phyloP scores from a whole-genome alignment of 225 moss, liverwort and hornwort genomes.

The Climacium dendroides region DNA sequence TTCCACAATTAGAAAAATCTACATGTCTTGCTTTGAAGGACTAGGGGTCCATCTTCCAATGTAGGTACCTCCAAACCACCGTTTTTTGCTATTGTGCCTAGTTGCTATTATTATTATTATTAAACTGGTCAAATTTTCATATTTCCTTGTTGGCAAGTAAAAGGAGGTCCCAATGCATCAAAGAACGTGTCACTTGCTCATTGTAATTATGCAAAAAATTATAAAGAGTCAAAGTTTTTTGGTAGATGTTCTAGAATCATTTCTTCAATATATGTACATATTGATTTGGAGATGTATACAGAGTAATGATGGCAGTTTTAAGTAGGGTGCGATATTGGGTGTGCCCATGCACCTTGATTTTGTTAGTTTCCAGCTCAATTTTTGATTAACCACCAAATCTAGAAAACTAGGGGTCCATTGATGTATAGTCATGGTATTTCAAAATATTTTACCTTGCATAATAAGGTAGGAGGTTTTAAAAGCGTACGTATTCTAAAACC shows the following conservation, averaged over 20 bases:
- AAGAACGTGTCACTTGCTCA: background rate
- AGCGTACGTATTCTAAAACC: no score
- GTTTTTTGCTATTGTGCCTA: background rate
- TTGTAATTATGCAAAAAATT: rapidly evolving
- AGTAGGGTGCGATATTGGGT: background rate
- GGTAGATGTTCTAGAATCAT: background rate
- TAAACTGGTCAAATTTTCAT: background rate
- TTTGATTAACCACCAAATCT: background rate
- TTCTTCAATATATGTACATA: background rate
- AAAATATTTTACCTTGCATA: background rate
- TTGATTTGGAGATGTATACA: background rate
- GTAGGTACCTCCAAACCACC: background rate
- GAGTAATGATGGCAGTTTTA: background rate
- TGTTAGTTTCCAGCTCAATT: background rate
- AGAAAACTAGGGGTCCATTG: background rate
- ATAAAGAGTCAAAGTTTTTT: background rate
- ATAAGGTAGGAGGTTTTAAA: no score
- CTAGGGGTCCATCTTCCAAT: no score
- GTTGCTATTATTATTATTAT: no score
- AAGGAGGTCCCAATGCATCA: background rate
- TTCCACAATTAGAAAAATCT: background rate
- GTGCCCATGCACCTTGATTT: no score
- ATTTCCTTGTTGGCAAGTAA: background rate
- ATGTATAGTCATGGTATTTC: background rate
- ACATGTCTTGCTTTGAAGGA: background rate